Evolutionary conservation across 1,139 yeast genomes (phyloP).

Genomic region (Pichia sp.): DNA sequence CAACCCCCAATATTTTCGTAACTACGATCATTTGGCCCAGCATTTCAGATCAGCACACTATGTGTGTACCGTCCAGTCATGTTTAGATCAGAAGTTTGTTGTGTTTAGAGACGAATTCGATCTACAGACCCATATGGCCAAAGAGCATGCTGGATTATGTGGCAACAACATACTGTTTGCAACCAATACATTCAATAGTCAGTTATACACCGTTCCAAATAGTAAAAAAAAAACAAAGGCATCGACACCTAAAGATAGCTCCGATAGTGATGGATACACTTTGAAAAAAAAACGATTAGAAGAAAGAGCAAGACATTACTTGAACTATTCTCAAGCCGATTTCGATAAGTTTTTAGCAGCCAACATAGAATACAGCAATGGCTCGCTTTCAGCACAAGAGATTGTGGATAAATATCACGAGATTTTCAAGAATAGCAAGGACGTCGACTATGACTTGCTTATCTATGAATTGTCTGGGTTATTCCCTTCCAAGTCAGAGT

Average conservation of each 20-base stretch:
- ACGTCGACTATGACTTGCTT: slow-evolving; percentile 50
- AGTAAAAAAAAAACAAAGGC: slow-evolving; percentile 10
- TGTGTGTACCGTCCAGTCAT: slow-evolving; percentile 74
- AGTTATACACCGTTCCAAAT: slow-evolving; percentile 48
- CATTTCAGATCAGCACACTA: slow-evolving; percentile 76
- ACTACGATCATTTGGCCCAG: slow-evolving; percentile 66
- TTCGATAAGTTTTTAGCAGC: slow-evolving; percentile 47
- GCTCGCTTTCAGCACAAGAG: slow-evolving; percentile 46
- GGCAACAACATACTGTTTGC: slow-evolving; percentile 43
- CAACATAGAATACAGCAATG: slow-evolving; percentile 46
- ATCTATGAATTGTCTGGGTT: slow-evolving; percentile 56
- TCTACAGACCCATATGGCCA: slow-evolving; percentile 80
- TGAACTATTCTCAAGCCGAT: slow-evolving; percentile 49
- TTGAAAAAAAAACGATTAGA: slow-evolving; percentile 61
- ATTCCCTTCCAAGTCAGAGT: slow-evolving; percentile 39
- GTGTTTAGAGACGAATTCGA: slow-evolving; percentile 87
- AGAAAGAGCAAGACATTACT: slow-evolving; percentile 79
- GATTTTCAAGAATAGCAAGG: slow-evolving; percentile 44
- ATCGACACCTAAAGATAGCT: neutral
- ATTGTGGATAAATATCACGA: slow-evolving; percentile 48
- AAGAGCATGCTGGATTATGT: slow-evolving; percentile 65
- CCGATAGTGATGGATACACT: slow-evolving; percentile 5
- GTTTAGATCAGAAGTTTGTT: slow-evolving; percentile 85
- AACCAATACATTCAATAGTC: slow-evolving; percentile 52
- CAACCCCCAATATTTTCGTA: slow-evolving; percentile 70